Conservation (phyloP, 2,329 filamentous ascomycete genomes). For the Sarocladium strictum region DNA sequence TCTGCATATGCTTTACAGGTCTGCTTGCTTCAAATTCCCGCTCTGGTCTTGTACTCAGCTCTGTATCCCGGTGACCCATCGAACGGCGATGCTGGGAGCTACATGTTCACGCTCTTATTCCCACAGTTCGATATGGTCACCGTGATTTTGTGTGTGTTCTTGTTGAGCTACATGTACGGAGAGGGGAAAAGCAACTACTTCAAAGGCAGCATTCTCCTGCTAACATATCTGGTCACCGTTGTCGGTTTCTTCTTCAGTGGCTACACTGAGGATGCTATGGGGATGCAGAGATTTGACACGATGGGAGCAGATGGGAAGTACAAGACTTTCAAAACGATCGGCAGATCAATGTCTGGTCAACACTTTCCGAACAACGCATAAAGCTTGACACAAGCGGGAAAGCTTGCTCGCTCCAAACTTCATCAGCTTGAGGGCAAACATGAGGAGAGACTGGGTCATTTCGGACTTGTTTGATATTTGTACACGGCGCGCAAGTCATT, state of each 20-base stretch:
- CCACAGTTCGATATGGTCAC: constrained; percentile 99
- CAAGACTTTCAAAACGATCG: constrained; percentile 48
- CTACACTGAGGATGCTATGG: constrained; percentile 39
- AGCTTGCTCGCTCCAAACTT: neutral
- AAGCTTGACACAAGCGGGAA: neutral
- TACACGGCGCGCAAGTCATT: neutral
- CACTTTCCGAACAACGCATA: constrained; percentile 11
- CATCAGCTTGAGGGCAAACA: neutral
- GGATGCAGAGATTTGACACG: constrained; percentile 46
- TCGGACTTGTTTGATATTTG: neutral
- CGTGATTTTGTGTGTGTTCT: constrained; percentile 90
- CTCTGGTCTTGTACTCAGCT: constrained; percentile 78
- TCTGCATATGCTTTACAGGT: constrained; percentile 96
- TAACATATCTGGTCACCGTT: constrained; percentile 89
- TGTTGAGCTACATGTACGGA: constrained; percentile 95
- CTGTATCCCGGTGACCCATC: constrained; percentile 48
- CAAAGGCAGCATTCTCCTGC: constrained; percentile 90
- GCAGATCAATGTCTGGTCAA: constrained; percentile 34
- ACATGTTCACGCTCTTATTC: constrained; percentile 84
- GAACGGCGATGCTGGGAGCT: constrained; percentile 37
- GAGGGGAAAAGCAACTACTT: constrained; percentile 99
- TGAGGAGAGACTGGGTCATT: neutral
- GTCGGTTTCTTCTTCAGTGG: constrained; percentile 85
- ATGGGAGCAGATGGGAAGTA: constrained; percentile 45
- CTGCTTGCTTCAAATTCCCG: constrained; percentile 88